phyloP scores from a whole-genome alignment of 148 eudicot genomes.

The Heliamphora exappendiculata region DNA sequence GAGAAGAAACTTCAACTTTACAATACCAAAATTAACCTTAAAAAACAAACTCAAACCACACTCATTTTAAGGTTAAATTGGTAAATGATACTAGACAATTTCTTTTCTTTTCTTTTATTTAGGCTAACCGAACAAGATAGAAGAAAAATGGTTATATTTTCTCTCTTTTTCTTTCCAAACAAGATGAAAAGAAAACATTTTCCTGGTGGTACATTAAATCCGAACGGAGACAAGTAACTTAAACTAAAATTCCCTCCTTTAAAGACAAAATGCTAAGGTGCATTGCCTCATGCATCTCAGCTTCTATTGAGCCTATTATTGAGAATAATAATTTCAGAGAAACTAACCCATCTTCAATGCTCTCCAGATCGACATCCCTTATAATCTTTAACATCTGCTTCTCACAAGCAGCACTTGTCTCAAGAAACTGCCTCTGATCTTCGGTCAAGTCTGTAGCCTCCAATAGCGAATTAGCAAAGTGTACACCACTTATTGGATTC shows the following conservation, averaged over 20 bases:
- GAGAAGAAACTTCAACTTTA: no score
- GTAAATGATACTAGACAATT: no score
- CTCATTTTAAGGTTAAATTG: no score
- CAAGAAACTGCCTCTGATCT: constrained; percentile 78
- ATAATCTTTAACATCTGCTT: constrained; percentile 76
- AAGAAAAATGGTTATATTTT: no score
- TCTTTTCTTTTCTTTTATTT: no score
- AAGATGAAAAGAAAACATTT: no score
- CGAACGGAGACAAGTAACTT: not conserved
- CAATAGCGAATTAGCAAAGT: constrained; percentile 63
- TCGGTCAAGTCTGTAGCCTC: constrained; percentile 66
- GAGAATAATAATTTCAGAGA: not conserved
- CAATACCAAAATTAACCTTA: no score
- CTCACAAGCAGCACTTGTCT: constrained; percentile 74
- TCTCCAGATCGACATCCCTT: constrained; percentile 62
- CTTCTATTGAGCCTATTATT: not conserved
- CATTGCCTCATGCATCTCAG: not conserved
- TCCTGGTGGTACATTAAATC: not conserved
- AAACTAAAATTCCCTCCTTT: not conserved
- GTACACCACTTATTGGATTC: constrained; percentile 78
- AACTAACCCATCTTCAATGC: constrained; percentile 69
- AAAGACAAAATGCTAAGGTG: not conserved
- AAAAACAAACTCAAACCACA: no score
- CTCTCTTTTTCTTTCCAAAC: no score
- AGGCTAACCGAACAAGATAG: no score